Percentiles rank a stretch among this genome's conserved stretches.
Conservation (phyloP, 1,139 yeast genomes). For the Yamadazyma aaseri region DNA sequence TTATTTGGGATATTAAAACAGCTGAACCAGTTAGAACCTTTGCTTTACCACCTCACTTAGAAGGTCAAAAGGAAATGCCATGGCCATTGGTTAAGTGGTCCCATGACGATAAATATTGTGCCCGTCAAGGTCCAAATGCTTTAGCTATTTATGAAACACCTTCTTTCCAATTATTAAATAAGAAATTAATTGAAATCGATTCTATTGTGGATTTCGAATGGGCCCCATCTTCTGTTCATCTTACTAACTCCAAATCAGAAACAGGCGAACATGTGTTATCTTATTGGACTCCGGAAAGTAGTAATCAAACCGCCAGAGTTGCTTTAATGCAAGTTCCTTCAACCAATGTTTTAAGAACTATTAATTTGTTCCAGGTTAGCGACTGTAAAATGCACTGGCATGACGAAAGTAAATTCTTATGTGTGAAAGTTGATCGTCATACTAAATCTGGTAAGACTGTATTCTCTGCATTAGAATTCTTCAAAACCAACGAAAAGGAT, state of each 20-base stretch:
- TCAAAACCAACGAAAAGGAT: slow-evolving; percentile 82
- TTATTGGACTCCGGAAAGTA: slow-evolving; percentile 95
- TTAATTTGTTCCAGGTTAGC: slow-evolving; percentile 91
- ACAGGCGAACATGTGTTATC: slow-evolving; percentile 71
- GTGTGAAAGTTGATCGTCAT: slow-evolving; percentile 96
- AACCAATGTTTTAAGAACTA: slow-evolving; percentile 80
- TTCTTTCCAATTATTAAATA: slow-evolving; percentile 71
- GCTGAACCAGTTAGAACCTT: slow-evolving; percentile 87
- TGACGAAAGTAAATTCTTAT: slow-evolving; percentile 75
- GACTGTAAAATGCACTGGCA: slow-evolving; percentile 97
- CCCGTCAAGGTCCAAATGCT: slow-evolving; percentile 93
- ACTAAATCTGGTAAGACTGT: slow-evolving; percentile 91
- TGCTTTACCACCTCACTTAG: slow-evolving; percentile 80
- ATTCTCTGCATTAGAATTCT: slow-evolving; percentile 90
- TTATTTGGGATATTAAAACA: slow-evolving; percentile 87
- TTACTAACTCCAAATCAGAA: slow-evolving; percentile 53
- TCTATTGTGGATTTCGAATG: slow-evolving; percentile 92
- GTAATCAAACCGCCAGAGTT: slow-evolving; percentile 94
- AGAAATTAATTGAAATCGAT: slow-evolving; percentile 79
- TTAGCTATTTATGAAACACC: slow-evolving; percentile 82
- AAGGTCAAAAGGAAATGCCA: slow-evolving; percentile 69
- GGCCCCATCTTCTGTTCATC: slow-evolving; percentile 83
- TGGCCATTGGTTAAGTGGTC: slow-evolving; percentile 99
- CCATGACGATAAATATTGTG: slow-evolving; percentile 88
- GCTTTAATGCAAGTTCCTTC: slow-evolving; percentile 87